Base-by-base conservation (phyloP, 306 rosid species). In the Castanea mollissima region DNA sequence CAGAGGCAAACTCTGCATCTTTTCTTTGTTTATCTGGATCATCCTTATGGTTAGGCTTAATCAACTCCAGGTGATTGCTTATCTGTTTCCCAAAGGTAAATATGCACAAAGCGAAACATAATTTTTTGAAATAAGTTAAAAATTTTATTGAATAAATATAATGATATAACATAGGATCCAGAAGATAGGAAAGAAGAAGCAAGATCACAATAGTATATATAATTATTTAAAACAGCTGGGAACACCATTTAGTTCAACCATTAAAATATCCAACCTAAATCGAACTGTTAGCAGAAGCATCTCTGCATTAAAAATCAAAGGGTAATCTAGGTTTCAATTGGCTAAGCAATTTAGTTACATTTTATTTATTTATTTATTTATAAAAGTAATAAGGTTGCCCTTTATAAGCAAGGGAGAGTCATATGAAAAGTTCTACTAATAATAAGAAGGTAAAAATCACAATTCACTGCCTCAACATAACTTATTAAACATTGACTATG, bases 51-150 rank as follows among this genome's bases (percentile, higher is more conserved):
- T 90, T 94, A 69, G 98, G 94, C 88, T 94, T 92, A 72, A 94
- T 92, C 85, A 94, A 81, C 89, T 94, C 98, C 81, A 92, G 86
- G 89, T 92, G 98, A 86, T 92, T 94, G 84, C 97, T 91, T 88
- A 94, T 87, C 98, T 94, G 87, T 38, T 18, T 46, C 49, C 57
- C 57, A 49, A 75, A 44, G 71, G 79, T 56, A 80, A 75, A 69
- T 52, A 81, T 49, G 73, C 71, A 62, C 25, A 80, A 38, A 67
- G 49, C 25, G 18, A 18, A 34, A 67, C 14, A 29, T 5, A 14
- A 14, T 29, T 31, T 64, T 60, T 11, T 60, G 25, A 18, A 62
- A 29, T 8, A 21, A 10, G 5, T 4, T 4, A 11, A 10, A 23
- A 23, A 59, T 1, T 15, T 59, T 59, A 56, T 20, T n/a, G 21